Percentiles rank a stretch among this genome's conserved stretches.
These are phyloP conservation scores for Saccharomyces hybrid DNA, from an alignment of 1,139 yeast species.

Conservation along the genomic window DNA sequence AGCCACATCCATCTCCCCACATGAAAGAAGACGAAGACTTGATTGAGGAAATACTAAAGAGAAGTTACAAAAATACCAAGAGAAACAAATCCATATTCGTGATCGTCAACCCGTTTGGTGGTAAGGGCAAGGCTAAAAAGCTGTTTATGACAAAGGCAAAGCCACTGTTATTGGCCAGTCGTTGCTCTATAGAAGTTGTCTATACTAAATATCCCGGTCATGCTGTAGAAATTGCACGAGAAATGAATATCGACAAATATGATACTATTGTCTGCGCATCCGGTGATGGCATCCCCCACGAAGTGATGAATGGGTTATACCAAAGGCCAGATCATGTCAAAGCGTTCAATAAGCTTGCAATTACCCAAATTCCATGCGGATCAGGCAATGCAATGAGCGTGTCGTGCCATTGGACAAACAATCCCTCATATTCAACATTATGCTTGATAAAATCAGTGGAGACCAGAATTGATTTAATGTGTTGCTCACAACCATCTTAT, in stretches of 20 bases:
- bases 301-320: conserved; percentile 80
- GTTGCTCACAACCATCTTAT: conserved; percentile 50
- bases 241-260: conserved; percentile 47
- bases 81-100: conserved; percentile 50
- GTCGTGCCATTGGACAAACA: conserved; percentile 68
- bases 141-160: conserved; percentile 50
- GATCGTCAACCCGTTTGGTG: conserved; percentile 82
- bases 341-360: conserved; percentile 59
- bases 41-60: conserved; percentile 32
- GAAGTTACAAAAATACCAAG: conserved; percentile 36
- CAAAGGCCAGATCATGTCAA: conserved; percentile 49
- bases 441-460: conserved; percentile 61
- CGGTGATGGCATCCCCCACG: conserved; percentile 98
- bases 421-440: conserved; percentile 62
- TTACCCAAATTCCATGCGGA: conserved; percentile 90
- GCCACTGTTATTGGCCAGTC: conserved; percentile 69
- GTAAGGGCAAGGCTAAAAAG: conserved; percentile 71
- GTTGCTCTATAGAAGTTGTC: conserved; percentile 45
- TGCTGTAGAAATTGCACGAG: conserved; percentile 62
- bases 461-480: conserved; percentile 74
- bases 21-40: conserved; percentile 15
- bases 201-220: conserved; percentile 64
- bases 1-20: conserved; percentile 4
- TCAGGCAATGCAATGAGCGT: conserved; percentile 89
- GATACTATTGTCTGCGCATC: conserved; percentile 87